Conservation (phyloP, 2,329 filamentous ascomycete genomes). For the Lachnellula subtilissima region DNA sequence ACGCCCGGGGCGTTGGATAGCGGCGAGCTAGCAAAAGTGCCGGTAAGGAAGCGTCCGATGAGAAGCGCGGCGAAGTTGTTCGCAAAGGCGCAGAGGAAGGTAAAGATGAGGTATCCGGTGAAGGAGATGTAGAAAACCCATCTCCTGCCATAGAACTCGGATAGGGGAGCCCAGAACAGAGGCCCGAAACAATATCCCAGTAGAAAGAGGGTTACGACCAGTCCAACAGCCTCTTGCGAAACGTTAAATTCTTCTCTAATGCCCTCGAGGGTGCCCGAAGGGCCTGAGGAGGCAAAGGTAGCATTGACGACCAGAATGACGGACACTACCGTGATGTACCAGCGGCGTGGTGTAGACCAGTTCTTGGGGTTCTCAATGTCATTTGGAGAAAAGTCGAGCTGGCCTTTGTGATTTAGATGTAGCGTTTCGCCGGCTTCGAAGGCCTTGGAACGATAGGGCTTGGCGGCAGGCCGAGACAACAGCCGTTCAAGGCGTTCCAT, state of each 20-base stretch:
- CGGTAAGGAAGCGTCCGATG: conserved; percentile 62
- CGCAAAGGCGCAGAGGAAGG: conserved; percentile 53
- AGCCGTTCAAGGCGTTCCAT: conserved; percentile 24
- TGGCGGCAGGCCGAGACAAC: conserved; percentile 25
- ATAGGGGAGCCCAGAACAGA: conserved; percentile 38
- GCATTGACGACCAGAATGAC: conserved; percentile 38
- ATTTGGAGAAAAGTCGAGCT: conserved; percentile 38
- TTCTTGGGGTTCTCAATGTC: conserved; percentile 42
- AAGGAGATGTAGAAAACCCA: conserved; percentile 56
- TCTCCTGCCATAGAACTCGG: conserved; percentile 55
- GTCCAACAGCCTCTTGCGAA: conserved; percentile 34
- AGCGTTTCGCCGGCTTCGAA: conserved; percentile 12
- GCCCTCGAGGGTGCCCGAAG: conserved; percentile 35
- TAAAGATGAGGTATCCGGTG: conserved; percentile 55
- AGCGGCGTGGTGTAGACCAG: conserved; percentile 33
- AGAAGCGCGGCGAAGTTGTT: conserved; percentile 56
- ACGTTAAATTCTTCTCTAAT: conserved; percentile 34
- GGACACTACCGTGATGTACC: conserved; percentile 36
- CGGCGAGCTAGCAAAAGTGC: conserved; percentile 56
- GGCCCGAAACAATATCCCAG: conserved; percentile 43
- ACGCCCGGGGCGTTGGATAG: conserved; percentile 59
- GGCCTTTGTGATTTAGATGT: conserved; percentile 20
- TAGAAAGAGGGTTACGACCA: conserved; percentile 42
- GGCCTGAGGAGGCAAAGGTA: conserved; percentile 38
- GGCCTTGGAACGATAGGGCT: conserved; percentile 24